Evolutionary conservation across 208 protist species (phyloP).

Genomic region (Naegleria lovaniensis): DNA sequence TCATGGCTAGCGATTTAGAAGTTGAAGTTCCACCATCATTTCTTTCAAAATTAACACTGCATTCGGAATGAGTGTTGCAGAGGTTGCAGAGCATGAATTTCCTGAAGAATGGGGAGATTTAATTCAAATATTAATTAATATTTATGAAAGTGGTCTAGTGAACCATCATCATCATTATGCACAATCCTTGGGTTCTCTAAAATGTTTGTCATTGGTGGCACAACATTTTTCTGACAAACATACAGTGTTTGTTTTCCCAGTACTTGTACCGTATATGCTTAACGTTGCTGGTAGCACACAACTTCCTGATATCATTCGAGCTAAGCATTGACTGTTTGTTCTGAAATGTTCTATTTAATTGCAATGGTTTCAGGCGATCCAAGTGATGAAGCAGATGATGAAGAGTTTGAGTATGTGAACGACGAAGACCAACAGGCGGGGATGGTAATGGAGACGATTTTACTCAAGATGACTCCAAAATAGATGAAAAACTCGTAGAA

Average conservation of each 20-base stretch:
- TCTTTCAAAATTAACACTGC: background rate
- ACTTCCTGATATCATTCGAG: background rate
- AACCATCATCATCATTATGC: background rate
- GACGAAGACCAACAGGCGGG: background rate
- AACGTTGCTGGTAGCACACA: background rate
- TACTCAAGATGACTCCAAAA: background rate
- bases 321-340: background rate
- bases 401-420: background rate
- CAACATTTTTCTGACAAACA: constrained; percentile 6
- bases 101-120: constrained; percentile 18
- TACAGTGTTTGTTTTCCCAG: background rate
- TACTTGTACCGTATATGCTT: background rate
- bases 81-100: constrained; percentile 6
- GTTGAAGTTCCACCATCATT: background rate
- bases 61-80: background rate
- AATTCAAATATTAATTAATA: background rate
- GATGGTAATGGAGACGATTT: background rate
- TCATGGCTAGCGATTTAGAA: background rate
- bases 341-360: background rate
- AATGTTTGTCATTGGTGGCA: background rate
- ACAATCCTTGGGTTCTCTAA: background rate
- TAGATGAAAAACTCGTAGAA: background rate
- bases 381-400: background rate
- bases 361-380: background rate
- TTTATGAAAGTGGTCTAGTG: background rate